These are phyloP conservation scores for Leccinum uliginosum DNA, from an alignment of 768 basidiomycete genomes.

Conservation along the genomic window DNA sequence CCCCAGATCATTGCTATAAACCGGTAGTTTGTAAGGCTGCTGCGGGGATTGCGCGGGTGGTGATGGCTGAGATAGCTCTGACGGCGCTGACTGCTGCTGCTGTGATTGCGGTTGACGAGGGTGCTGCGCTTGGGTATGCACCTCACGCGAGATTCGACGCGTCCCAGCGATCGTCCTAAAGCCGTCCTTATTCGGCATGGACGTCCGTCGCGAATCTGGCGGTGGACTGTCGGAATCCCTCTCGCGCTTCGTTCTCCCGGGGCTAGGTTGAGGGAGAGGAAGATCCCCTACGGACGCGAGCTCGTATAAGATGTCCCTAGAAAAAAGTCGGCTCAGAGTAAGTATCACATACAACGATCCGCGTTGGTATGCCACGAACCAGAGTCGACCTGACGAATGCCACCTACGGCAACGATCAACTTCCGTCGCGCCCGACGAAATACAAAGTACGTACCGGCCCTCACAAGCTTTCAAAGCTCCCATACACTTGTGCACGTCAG, in stretches of 20 bases:
- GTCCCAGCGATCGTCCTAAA: conserved; percentile 32
- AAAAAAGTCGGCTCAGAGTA: background rate
- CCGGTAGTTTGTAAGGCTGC: conserved; percentile 39
- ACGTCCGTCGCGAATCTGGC: conserved; percentile 1
- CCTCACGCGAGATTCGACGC: conserved; percentile 31
- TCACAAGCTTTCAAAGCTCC: conserved; percentile 35
- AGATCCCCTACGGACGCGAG: conserved; percentile 68
- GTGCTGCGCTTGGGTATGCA: conserved; percentile 11
- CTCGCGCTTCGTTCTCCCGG: conserved; percentile 56
- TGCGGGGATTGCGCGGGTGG: conserved; percentile 1
- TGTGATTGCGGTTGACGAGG: conserved; percentile 3
- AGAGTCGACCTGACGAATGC: conserved; percentile 46
- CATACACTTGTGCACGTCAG: conserved; percentile 51
- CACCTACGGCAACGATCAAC: conserved; percentile 30
- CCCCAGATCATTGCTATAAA: conserved; percentile 56
- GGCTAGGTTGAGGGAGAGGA: conserved; percentile 56
- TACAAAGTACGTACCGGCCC: conserved; percentile 26
- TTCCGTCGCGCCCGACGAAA: background rate
- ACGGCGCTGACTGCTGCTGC: background rate
- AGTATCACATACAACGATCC: background rate
- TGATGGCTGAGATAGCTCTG: background rate
- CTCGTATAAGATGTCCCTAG: conserved; percentile 71
- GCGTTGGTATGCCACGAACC: conserved; percentile 30
- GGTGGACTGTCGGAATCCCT: conserved; percentile 52
- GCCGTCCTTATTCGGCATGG: conserved; percentile 10